Conservation (phyloP, 805 yeast genomes). For the Ogataea pilisensis region DNA sequence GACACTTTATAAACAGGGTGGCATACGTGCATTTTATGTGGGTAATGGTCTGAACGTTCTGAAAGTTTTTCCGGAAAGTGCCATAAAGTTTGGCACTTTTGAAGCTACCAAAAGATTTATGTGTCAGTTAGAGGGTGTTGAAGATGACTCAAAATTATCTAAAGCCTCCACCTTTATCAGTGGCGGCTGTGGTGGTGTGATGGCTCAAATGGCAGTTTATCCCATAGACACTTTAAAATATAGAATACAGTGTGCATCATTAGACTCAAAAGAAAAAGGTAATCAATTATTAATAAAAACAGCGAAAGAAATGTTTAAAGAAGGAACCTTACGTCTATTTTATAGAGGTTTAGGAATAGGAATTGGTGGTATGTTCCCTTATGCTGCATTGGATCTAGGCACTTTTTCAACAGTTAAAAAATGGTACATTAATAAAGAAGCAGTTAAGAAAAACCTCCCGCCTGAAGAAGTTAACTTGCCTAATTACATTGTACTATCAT, state of each 20-base stretch:
- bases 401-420: slow-evolving; percentile 84
- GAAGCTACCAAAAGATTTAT: slow-evolving; percentile 78
- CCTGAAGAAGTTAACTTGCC: slow-evolving; percentile 71
- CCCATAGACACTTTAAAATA: slow-evolving; percentile 95
- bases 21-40: slow-evolving; percentile 81
- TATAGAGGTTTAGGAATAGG: slow-evolving; percentile 90
- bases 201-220: slow-evolving; percentile 87
- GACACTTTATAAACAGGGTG: slow-evolving; percentile 83
- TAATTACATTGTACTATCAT: slow-evolving; percentile 72
- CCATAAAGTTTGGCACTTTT: slow-evolving; percentile 95
- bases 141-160: slow-evolving; percentile 66
- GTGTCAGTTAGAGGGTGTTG: slow-evolving; percentile 71
- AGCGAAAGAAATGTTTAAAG: slow-evolving; percentile 69
- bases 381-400: slow-evolving; percentile 94
- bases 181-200: slow-evolving; percentile 96
- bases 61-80: slow-evolving; percentile 95
- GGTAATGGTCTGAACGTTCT: slow-evolving; percentile 93
- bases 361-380: slow-evolving; percentile 94
- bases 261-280: slow-evolving; percentile 60
- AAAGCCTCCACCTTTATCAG: slow-evolving; percentile 78
- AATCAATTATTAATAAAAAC: slow-evolving; percentile 58
- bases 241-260: slow-evolving; percentile 87
- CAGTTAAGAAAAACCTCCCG: slow-evolving; percentile 45
- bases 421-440: slow-evolving; percentile 64
- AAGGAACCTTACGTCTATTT: slow-evolving; percentile 75